Conservation (phyloP, 768 basidiomycete genomes). For the Cubamyces lactineus region DNA sequence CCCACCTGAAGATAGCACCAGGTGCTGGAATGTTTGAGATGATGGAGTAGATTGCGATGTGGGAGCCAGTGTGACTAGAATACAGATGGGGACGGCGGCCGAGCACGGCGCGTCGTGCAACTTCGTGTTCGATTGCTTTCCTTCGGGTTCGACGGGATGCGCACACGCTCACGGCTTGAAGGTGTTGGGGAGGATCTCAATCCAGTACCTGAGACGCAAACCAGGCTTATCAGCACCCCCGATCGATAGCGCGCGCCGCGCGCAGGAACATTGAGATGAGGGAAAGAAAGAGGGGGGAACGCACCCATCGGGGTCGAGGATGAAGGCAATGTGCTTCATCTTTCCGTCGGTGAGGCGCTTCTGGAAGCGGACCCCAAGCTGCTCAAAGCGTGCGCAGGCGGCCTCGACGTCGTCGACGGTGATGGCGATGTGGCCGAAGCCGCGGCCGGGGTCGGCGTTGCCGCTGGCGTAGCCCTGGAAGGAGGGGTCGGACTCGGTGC, state of each 20-base stretch:
- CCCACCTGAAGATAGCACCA: background rate
- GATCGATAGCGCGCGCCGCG: background rate
- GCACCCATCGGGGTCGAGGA: conserved; percentile 84
- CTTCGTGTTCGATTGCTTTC: background rate
- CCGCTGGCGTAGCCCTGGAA: conserved; percentile 88
- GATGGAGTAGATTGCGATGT: too few species aligned
- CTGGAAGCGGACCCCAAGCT: conserved; percentile 81
- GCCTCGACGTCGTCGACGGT: conserved; percentile 80
- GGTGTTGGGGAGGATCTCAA: conserved; percentile 49
- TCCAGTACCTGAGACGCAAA: conserved; percentile 52
- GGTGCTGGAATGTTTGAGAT: background rate
- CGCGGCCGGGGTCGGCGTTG: conserved; percentile 78
- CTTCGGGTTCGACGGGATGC: background rate
- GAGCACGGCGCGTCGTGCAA: background rate
- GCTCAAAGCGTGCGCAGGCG: conserved; percentile 84
- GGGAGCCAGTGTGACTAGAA: background rate
- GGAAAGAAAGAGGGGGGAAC: conserved; percentile 7
- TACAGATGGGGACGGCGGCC: background rate
- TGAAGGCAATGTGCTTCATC: conserved; percentile 85
- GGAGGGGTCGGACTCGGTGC: conserved; percentile 76
- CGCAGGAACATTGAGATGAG: too few species aligned
- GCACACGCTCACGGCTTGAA: conserved; percentile 8
- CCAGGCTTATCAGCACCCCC: background rate
- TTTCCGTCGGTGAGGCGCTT: conserved; percentile 84
- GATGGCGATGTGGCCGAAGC: conserved; percentile 91